phyloP scores from a whole-genome alignment of 306 rosid species.

The Quercus alba region DNA sequence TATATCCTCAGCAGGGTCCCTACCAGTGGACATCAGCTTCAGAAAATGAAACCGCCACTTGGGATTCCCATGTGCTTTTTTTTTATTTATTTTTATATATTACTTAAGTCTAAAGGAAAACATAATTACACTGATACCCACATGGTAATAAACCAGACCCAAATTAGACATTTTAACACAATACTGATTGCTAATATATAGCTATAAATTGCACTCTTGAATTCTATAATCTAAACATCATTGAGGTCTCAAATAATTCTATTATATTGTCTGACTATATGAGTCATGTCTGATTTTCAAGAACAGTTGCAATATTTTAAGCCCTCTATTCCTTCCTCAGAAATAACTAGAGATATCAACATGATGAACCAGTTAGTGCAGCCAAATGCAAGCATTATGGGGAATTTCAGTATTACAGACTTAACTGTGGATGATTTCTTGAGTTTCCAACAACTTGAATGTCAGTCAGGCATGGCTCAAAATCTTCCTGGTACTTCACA shows the following conservation, averaged over 20 bases:
- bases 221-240: not conserved
- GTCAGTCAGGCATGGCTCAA: not conserved
- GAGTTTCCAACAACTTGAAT: constrained; percentile 18
- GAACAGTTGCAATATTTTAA: constrained; percentile 3
- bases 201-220: not conserved
- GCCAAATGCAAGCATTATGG: constrained; percentile 9
- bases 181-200: no score
- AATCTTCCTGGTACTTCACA: not conserved
- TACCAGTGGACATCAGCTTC: constrained; percentile 16
- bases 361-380: not conserved
- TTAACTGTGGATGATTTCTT: constrained; percentile 8
- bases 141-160: constrained; percentile 6
- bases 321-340: constrained; percentile 3
- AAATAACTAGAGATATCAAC: constrained; percentile 1
- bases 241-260: not conserved
- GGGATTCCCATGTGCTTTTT: not conserved
- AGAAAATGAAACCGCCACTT: constrained; percentile 16
- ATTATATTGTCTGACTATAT: not conserved
- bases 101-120: constrained; percentile 32
- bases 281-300: constrained; percentile 17
- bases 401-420: constrained; percentile 1
- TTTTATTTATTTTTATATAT: not conserved
- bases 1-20: constrained; percentile 25
- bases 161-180: not conserved
- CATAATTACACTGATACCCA: constrained; percentile 16